phyloP scores from a whole-genome alignment of 2,329 filamentous ascomycete species.

The Stagonosporopsis vannaccii region DNA sequence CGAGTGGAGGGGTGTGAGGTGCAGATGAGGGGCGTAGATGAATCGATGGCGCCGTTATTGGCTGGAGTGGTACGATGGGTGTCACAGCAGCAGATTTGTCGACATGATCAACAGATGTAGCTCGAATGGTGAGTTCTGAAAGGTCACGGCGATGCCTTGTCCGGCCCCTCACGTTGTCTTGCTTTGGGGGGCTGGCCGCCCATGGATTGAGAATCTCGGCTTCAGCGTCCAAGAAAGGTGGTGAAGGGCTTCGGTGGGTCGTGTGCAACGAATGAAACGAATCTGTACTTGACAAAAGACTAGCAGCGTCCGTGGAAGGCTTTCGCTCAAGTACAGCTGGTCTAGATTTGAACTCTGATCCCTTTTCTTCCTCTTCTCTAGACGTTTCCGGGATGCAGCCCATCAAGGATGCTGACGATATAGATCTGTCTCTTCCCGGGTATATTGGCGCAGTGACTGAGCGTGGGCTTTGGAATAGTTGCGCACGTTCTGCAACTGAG shows the following conservation, averaged over 20 bases:
- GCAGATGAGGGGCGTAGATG: conserved; percentile 39
- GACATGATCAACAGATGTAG: conserved; percentile 25
- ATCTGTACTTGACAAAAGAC: conserved; percentile 45
- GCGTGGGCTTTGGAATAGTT: conserved; percentile 39
- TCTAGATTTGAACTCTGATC: conserved; percentile 12
- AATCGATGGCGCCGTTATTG: conserved; percentile 27
- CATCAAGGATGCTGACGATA: conserved; percentile 27
- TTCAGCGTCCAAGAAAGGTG: conserved; percentile 37
- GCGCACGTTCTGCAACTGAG: conserved; percentile 44
- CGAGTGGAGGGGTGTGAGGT: conserved; percentile 56
- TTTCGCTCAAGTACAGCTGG: conserved; percentile 27
- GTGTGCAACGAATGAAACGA: conserved; percentile 49
- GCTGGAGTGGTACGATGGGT: conserved; percentile 30
- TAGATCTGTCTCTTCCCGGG: conserved; percentile 15
- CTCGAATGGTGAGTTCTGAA: conserved; percentile 47
- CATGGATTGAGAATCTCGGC: conserved; percentile 39
- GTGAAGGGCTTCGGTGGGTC: conserved; percentile 33
- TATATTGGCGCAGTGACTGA: conserved; percentile 37
- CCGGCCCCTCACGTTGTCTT: conserved; percentile 35
- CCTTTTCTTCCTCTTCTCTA: conserved; percentile 12
- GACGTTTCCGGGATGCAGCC: conserved; percentile 31
- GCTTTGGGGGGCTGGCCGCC: conserved; percentile 21
- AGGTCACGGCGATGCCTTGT: conserved; percentile 45
- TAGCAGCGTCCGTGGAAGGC: conserved; percentile 39
- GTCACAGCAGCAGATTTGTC: conserved; percentile 29